Conservation (phyloP, 345 rosid species). For the Salix brachista region DNA sequence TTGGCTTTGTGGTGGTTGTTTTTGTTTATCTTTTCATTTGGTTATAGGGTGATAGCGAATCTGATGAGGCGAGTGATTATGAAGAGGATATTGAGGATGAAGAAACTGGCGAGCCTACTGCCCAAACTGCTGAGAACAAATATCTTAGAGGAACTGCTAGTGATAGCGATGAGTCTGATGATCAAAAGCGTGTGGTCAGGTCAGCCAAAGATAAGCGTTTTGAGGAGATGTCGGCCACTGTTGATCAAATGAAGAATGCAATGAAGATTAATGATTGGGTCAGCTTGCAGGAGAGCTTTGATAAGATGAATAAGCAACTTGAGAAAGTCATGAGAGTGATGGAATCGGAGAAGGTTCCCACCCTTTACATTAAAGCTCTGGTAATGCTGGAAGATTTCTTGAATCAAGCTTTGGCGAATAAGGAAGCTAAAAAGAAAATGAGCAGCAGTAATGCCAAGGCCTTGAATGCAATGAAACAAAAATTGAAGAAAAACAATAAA, state of each 20-base stretch:
- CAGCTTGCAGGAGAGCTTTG: constrained; percentile 76
- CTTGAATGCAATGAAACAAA: constrained; percentile 92
- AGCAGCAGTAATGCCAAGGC: constrained; percentile 95
- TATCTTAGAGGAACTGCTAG: constrained; percentile 54
- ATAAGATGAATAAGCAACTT: constrained; percentile 88
- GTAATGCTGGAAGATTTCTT: constrained; percentile 90
- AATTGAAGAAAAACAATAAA: constrained; percentile 83
- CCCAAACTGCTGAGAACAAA: constrained; percentile 33
- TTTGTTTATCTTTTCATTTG: background rate
- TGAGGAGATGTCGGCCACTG: constrained; percentile 71
- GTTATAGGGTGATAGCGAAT: constrained; percentile 64
- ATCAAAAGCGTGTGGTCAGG: constrained; percentile 66
- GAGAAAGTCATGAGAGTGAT: constrained; percentile 87
- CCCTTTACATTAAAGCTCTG: constrained; percentile 67
- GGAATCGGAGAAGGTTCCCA: constrained; percentile 68
- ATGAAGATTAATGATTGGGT: constrained; percentile 98
- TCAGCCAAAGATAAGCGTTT: constrained; percentile 86
- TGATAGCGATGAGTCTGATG: constrained; percentile 69
- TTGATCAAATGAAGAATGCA: constrained; percentile 87
- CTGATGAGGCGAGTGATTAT: constrained; percentile 48
- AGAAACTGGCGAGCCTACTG: constrained; percentile 30
- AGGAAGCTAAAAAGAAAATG: constrained; percentile 97
- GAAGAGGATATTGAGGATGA: constrained; percentile 44
- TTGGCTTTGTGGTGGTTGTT: background rate
- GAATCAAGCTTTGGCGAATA: constrained; percentile 73